Evolutionary conservation across 1,139 yeast species (phyloP).

Genomic region (Debaryomycetaceae sp.): DNA sequence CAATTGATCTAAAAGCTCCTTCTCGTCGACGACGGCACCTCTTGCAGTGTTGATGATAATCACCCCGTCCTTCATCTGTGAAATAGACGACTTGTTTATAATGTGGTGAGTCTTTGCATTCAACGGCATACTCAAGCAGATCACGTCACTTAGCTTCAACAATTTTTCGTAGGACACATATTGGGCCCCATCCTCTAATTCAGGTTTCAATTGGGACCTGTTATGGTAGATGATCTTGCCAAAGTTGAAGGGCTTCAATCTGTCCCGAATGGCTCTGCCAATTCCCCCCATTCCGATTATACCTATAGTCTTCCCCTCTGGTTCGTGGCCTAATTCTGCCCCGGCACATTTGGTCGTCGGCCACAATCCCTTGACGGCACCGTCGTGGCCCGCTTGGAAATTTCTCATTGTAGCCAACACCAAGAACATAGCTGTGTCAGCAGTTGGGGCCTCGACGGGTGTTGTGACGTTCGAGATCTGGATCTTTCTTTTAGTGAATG

Average conservation of each 20-base stretch:
- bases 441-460: constrained; percentile 76
- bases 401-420: constrained; percentile 67
- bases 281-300: constrained; percentile 77
- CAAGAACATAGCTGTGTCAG: constrained; percentile 71
- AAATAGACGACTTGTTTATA: constrained; percentile 48
- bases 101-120: constrained; percentile 56
- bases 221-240: constrained; percentile 57
- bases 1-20: constrained; percentile 57
- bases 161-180: constrained; percentile 59
- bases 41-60: constrained; percentile 68
- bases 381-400: constrained; percentile 44
- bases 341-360: constrained; percentile 26
- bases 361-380: constrained; percentile 60
- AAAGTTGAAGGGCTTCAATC: constrained; percentile 65
- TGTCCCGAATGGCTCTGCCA: constrained; percentile 63
- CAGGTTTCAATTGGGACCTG: constrained; percentile 49
- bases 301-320: constrained; percentile 60
- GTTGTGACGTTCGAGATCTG: constrained; percentile 72
- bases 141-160: constrained; percentile 50
- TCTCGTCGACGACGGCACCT: constrained; percentile 72
- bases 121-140: constrained; percentile 63
- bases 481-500: constrained; percentile 47
- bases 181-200: constrained; percentile 54
- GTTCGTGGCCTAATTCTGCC: constrained; percentile 40
- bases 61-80: constrained; percentile 62